Evolutionary conservation across 495 filamentous ascomycete genomes (phyloP).

Genomic region (Penicillium paradoxum): DNA sequence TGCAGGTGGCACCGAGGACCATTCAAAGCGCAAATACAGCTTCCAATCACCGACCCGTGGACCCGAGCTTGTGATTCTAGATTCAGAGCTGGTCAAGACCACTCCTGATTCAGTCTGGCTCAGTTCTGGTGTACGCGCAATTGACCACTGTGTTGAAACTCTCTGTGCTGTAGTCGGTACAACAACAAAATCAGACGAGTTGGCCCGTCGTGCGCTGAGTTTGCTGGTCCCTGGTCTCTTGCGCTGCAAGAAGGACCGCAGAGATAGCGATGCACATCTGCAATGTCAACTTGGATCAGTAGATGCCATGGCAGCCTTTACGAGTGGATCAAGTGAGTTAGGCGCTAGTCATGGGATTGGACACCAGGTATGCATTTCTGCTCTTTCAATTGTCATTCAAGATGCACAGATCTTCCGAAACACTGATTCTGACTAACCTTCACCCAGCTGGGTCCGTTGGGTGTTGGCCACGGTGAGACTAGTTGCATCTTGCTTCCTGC

Average conservation of each 20-base stretch:
- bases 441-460: conserved; percentile 52
- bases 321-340: conserved; percentile 40
- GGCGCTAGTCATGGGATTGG: conserved; percentile 64
- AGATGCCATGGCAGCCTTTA: conserved; percentile 51
- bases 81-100: conserved; percentile 48
- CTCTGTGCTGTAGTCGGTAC: conserved; percentile 42
- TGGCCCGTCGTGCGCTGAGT: conserved; percentile 41
- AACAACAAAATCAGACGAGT: conserved; percentile 35
- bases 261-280: conserved; percentile 45
- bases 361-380: conserved; percentile 45
- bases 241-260: conserved; percentile 38
- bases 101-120: conserved; percentile 59
- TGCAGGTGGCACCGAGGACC: conserved; percentile 53
- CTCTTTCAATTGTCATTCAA: background rate
- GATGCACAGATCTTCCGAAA: no score
- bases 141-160: conserved; percentile 63
- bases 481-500: conserved; percentile 59
- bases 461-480: conserved; percentile 62
- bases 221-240: conserved; percentile 50
- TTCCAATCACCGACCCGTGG: conserved; percentile 44
- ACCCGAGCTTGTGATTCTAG: conserved; percentile 54
- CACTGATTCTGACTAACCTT: background rate
- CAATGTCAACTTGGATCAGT: conserved; percentile 51
- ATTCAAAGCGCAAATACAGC: conserved; percentile 48
- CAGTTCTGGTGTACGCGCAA: conserved; percentile 54